These are phyloP conservation scores for Acidiella bohemica DNA, from an alignment of 495 filamentous ascomycete species.

Conservation along the genomic window DNA sequence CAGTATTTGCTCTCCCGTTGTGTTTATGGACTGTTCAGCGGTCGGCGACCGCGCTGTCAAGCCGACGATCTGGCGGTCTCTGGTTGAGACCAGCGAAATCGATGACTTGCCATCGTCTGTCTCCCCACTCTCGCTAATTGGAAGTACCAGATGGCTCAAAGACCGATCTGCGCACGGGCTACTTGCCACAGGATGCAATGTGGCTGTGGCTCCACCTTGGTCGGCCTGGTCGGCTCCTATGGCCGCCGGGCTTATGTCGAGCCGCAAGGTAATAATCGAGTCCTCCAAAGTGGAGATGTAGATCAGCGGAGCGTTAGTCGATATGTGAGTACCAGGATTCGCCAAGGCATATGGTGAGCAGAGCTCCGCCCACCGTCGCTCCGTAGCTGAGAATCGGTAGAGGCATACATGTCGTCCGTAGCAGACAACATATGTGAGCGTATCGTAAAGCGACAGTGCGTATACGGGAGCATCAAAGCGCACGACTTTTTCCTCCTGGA, in stretches of 20 bases:
- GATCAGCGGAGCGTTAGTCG: conserved; percentile 19
- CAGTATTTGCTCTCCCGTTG: conserved; percentile 16
- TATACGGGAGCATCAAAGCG: conserved; percentile 15
- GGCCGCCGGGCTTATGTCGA: neutral
- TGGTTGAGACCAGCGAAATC: conserved; percentile 22
- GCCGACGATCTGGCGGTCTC: conserved; percentile 18
- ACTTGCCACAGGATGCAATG: neutral
- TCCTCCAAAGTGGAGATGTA: conserved; percentile 26
- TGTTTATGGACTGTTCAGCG: neutral
- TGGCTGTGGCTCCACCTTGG: neutral
- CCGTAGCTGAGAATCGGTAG: conserved; percentile 8
- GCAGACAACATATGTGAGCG: conserved; percentile 14
- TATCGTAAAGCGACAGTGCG: conserved; percentile 13
- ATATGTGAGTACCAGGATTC: conserved; percentile 22
- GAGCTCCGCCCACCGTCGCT: conserved; percentile 10
- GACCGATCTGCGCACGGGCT: conserved; percentile 1
- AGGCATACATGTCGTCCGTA: conserved; percentile 10
- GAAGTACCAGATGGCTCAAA: conserved; percentile 6
- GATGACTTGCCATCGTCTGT: neutral
- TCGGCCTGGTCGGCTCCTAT: too few relatives aligned
- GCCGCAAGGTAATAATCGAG: conserved; percentile 22
- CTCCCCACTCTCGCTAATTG: neutral
- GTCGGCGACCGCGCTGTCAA: conserved; percentile 4
- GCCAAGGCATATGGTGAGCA: conserved; percentile 15
- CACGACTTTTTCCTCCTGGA: neutral